Conservation (phyloP, 164 flowering plant species). For the Umbilicus rupestris region DNA sequence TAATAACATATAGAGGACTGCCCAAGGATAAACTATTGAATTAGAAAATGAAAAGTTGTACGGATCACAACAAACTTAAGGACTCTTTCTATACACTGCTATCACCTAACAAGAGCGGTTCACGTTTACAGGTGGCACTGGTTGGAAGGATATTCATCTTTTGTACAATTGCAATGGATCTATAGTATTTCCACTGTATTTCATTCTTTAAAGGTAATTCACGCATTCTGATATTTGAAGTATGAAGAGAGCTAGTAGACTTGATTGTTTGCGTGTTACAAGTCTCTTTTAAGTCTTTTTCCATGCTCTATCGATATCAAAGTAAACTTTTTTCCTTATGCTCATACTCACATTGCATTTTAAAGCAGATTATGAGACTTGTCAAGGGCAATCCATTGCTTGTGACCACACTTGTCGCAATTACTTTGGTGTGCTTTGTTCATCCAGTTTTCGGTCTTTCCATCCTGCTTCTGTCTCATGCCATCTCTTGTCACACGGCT, state of each 20-base stretch:
- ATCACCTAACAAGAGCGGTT: background rate
- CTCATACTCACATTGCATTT: slow-evolving; percentile 2
- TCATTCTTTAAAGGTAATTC: slow-evolving; percentile 47
- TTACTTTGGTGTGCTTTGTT: slow-evolving; percentile 55
- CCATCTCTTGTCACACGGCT: slow-evolving; percentile 61
- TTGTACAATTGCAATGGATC: slow-evolving; percentile 28
- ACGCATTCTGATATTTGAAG: background rate
- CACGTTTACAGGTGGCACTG: slow-evolving; percentile 51
- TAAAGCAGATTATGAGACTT: slow-evolving; percentile 54
- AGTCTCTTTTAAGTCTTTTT: background rate
- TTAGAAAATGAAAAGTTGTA: background rate
- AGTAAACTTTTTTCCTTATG: background rate
- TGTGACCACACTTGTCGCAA: slow-evolving; percentile 34
- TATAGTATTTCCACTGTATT: slow-evolving; percentile 28
- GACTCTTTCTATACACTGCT: background rate
- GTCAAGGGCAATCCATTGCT: slow-evolving; percentile 44
- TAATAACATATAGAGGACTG: background rate
- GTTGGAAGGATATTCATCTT: slow-evolving; percentile 37
- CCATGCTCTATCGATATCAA: background rate
- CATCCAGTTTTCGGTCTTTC: slow-evolving; percentile 88
- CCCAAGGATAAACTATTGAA: background rate
- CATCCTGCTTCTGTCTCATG: slow-evolving; percentile 57
- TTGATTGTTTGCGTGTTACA: background rate
- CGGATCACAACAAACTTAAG: background rate
- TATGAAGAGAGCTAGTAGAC: background rate